Evolutionary conservation across 441 rosid genomes (phyloP).

Genomic region (Melastoma candidum): DNA sequence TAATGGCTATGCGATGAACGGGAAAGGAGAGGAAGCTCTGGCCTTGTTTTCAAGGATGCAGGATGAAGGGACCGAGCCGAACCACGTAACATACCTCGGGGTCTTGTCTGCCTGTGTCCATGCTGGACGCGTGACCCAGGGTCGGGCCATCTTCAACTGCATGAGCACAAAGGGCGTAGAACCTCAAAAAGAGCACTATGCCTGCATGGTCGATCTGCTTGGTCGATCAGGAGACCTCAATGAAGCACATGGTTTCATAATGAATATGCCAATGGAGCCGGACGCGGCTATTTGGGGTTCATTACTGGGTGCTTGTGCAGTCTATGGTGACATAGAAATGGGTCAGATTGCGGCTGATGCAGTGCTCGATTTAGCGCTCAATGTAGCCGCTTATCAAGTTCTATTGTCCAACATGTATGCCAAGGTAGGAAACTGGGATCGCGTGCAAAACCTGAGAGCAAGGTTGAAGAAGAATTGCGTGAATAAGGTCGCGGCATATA

Average conservation of each 20-base stretch:
- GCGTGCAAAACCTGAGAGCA: slow-evolving; percentile 27
- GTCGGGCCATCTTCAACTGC: slow-evolving; percentile 19
- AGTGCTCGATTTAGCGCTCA: not conserved
- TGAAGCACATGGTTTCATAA: slow-evolving; percentile 29
- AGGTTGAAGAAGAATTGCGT: slow-evolving; percentile 27
- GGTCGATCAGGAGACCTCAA: slow-evolving; percentile 29
- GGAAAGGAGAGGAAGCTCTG: slow-evolving; percentile 32
- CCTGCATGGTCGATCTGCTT: slow-evolving; percentile 35
- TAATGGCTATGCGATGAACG: slow-evolving; percentile 36
- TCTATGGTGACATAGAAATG: too few relatives aligned
- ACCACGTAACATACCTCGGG: slow-evolving; percentile 31
- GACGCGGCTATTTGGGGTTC: slow-evolving; percentile 8
- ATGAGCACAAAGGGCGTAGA: slow-evolving; percentile 18
- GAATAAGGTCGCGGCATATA: slow-evolving; percentile 31
- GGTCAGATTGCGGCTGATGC: too few relatives aligned
- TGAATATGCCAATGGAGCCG: slow-evolving; percentile 29
- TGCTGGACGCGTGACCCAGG: slow-evolving; percentile 30
- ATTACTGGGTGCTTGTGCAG: too few relatives aligned
- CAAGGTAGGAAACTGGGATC: slow-evolving; percentile 33
- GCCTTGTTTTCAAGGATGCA: slow-evolving; percentile 26
- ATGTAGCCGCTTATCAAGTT: slow-evolving; percentile 33
- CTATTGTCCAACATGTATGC: slow-evolving; percentile 33
- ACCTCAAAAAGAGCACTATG: slow-evolving; percentile 34
- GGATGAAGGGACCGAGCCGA: slow-evolving; percentile 23
- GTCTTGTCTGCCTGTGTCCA: slow-evolving; percentile 36